Conservation (phyloP, 345 rosid species). For the Sapria himalayana region DNA sequence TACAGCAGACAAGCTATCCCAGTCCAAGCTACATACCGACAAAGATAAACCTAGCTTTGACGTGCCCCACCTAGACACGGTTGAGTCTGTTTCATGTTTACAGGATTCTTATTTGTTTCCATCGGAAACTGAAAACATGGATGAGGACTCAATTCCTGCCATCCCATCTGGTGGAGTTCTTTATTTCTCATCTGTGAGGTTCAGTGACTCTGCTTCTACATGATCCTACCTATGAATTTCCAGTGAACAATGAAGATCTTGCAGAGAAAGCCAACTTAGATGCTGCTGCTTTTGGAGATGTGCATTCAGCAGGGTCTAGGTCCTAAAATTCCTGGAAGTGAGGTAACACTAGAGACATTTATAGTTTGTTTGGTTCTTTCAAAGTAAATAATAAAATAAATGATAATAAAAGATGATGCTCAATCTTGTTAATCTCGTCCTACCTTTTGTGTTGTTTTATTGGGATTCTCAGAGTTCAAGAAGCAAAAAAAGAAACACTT, state of each 20-base stretch:
- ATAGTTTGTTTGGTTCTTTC: not conserved
- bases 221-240: conserved; percentile 15
- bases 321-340: conserved; percentile 13
- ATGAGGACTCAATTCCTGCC: conserved; percentile 20
- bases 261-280: conserved; percentile 7
- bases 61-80: conserved; percentile 7
- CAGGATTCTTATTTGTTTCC: conserved; percentile 8
- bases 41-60: conserved; percentile 9
- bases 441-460: not conserved
- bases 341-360: conserved; percentile 15
- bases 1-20: conserved; percentile 25
- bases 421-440: not conserved
- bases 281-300: conserved; percentile 9
- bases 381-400: too few relatives aligned
- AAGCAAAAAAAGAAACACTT: conserved; percentile 9
- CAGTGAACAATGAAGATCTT: conserved; percentile 11
- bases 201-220: conserved; percentile 9
- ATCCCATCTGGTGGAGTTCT: conserved; percentile 14
- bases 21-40: conserved; percentile 15
- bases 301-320: conserved; percentile 12
- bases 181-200: conserved; percentile 17
- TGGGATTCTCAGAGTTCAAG: conserved; percentile 8
- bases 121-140: conserved; percentile 11
- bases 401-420: not conserved
- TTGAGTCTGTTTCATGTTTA: conserved; percentile 11